Evolutionary conservation across 805 yeast genomes (phyloP), one percentile per base, ranked within the genome.

Genomic region (Lachancea sp.): DNA sequence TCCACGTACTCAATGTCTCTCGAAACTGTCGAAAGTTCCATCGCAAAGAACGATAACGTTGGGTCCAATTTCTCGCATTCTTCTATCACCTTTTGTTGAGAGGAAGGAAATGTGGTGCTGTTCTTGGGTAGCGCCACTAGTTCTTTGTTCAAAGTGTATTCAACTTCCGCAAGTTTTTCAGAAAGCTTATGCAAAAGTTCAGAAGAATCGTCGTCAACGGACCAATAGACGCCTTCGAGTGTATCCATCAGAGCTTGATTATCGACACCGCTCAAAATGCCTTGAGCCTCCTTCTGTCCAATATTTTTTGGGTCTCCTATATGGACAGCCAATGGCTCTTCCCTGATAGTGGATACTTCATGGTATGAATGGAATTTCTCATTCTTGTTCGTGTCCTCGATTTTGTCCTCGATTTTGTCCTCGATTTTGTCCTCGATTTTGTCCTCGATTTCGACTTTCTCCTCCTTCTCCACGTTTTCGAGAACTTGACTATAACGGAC

Each of bases 221-320:
- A 73, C 92, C 96, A 90, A 23, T 79, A 77, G 17, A 88, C 71
- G 45, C 84, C 90, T 21, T 82, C 85, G 42, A 89, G 72, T 11
- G 86, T 60, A 45, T 85, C 94, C 36, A 53, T 34, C 19, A 60
- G 34, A 8, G 50, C 58, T 41, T 59, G 60, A 37, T 54, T 56
- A 11, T 52, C 53, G 17, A 55, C 45, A 16, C 78, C 81, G 22
- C 71, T 67, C 2, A 64, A 60, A 3, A 61, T 44, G 12, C 51
- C 50, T n/a, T 48, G 44, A 4, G 26, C 22, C 4, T 7, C 33
- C 11, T 12, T 22, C 16, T 15, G 11, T 8, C 6, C 22, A 16
- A 12, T 23, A 3, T 15, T 21, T 4, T 21, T 24, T 29, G 25
- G 17, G 29, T 35, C 36, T 16, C 21, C 18, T 2, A 15, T 12